Evolutionary conservation across 139 green algal species (phyloP).

Genomic region (Tetraselmis striata): DNA sequence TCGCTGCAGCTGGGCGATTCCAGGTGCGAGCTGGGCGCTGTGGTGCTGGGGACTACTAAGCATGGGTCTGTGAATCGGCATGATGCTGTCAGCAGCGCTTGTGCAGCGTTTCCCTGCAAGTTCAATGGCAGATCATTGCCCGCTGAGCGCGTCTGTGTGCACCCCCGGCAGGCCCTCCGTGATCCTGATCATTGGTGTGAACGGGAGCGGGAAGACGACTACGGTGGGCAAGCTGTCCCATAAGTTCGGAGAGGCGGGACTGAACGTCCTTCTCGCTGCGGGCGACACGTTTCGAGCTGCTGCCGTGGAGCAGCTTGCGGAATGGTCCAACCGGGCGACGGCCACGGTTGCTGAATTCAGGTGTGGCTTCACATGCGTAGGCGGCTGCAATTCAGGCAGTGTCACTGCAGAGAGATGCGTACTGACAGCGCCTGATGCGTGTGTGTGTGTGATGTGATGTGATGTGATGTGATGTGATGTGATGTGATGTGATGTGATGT

Average conservation of each 20-base stretch:
- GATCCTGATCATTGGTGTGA: slow-evolving; percentile 91
- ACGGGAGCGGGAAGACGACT: slow-evolving; percentile 95
- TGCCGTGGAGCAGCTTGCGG: slow-evolving; percentile 86
- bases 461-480: slow-evolving; percentile 17
- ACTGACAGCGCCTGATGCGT: no score
- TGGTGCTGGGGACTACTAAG: no score
- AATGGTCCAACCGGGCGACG: slow-evolving; percentile 68
- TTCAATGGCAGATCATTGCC: no score
- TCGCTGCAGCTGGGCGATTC: slow-evolving; percentile 27
- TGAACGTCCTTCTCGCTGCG: slow-evolving; percentile 76
- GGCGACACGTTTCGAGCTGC: slow-evolving; percentile 97
- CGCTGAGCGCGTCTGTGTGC: no score
- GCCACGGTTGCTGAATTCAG: not conserved
- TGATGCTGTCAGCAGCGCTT: no score
- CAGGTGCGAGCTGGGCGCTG: not conserved
- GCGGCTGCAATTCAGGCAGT: not conserved
- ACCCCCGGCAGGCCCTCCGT: slow-evolving; percentile 51
- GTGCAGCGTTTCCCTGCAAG: no score
- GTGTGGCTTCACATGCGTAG: slow-evolving; percentile 16
- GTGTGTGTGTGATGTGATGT: slow-evolving; percentile 20
- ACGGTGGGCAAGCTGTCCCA: slow-evolving; percentile 90
- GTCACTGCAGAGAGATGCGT: not conserved
- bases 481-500: slow-evolving; percentile 29
- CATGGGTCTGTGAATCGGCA: no score
- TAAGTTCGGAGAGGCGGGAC: slow-evolving; percentile 54